Evolutionary conservation across 1,284 basidiomycete genomes (phyloP).

Genomic region (Papiliotrema laurentii): DNA sequence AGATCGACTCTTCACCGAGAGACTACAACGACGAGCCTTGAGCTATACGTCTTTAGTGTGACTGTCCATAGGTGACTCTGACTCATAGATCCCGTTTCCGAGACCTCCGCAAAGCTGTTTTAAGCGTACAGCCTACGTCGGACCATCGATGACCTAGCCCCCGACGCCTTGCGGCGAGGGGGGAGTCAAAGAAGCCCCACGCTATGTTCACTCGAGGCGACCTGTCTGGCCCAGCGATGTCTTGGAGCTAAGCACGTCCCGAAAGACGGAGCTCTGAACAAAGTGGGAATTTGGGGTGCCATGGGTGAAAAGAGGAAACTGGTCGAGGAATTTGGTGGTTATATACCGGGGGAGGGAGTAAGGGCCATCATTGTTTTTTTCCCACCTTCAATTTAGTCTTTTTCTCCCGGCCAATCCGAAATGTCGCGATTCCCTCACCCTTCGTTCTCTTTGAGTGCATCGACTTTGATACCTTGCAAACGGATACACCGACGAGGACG

Average conservation of each 20-base stretch:
- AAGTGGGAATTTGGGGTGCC: constrained; percentile 30
- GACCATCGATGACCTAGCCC: not conserved
- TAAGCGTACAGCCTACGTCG: constrained; percentile 23
- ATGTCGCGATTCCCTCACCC: no score
- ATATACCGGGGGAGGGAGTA: not conserved
- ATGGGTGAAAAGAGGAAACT: constrained; percentile 8
- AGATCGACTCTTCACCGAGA: no score
- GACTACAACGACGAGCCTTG: not conserved
- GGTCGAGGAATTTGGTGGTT: constrained; percentile 3
- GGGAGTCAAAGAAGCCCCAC: not conserved
- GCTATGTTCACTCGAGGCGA: constrained; percentile 23
- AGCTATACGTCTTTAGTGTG: constrained; percentile 18
- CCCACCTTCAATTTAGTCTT: not conserved
- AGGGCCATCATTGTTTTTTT: constrained; percentile 7
- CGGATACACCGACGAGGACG: no score
- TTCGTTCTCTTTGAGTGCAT: no score
- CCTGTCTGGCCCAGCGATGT: constrained; percentile 35
- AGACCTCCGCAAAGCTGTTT: constrained; percentile 36
- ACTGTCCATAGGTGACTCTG: constrained; percentile 43
- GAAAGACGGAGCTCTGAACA: constrained; percentile 18
- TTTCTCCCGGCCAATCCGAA: constrained; percentile 14
- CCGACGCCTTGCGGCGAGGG: constrained; percentile 3
- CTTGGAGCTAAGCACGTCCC: constrained; percentile 14
- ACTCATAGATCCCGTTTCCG: constrained; percentile 22
- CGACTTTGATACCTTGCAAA: no score